Percentiles rank a stretch among this genome's conserved stretches.
Conservation (phyloP, 768 basidiomycete genomes). For the Grammothele lineata region DNA sequence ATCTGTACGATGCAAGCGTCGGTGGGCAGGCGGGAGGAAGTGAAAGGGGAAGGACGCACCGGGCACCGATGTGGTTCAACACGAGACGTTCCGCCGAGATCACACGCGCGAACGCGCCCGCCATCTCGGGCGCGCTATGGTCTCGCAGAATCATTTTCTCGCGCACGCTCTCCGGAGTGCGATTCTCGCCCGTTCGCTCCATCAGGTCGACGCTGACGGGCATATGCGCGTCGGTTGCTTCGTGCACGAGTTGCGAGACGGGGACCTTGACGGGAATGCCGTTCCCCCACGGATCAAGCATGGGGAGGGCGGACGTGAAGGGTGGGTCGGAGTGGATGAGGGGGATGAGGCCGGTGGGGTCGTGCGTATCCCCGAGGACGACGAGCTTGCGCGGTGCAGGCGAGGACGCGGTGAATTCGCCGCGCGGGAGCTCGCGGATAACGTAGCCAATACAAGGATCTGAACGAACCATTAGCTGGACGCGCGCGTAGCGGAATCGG, state of each 20-base stretch:
- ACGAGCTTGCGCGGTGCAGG: conserved; percentile 55
- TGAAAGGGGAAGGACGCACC: conserved; percentile 42
- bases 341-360: conserved; percentile 55
- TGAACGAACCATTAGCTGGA: conserved; percentile 26
- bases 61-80: conserved; percentile 73
- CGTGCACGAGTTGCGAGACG: conserved; percentile 68
- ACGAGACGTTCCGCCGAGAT: conserved; percentile 59
- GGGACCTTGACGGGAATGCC: conserved; percentile 5
- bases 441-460: conserved; percentile 81
- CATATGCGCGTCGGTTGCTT: conserved; percentile 75
- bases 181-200: conserved; percentile 36
- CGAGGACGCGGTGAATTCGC: conserved; percentile 6
- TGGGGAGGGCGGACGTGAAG: conserved; percentile 9
- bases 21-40: background rate
- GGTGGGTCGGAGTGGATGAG: conserved; percentile 29
- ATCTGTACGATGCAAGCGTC: conserved; percentile 6
- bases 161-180: conserved; percentile 32
- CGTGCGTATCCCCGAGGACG: conserved; percentile 74
- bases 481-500: background rate
- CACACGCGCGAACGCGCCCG: conserved; percentile 65
- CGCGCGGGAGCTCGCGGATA: conserved; percentile 49
- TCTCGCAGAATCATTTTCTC: conserved; percentile 55
- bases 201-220: conserved; percentile 50
- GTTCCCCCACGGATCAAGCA: conserved; percentile 33
- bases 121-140: conserved; percentile 77